phyloP scores from a whole-genome alignment of 371 early-diverging fungal species.

The Mucor velutinosus region DNA sequence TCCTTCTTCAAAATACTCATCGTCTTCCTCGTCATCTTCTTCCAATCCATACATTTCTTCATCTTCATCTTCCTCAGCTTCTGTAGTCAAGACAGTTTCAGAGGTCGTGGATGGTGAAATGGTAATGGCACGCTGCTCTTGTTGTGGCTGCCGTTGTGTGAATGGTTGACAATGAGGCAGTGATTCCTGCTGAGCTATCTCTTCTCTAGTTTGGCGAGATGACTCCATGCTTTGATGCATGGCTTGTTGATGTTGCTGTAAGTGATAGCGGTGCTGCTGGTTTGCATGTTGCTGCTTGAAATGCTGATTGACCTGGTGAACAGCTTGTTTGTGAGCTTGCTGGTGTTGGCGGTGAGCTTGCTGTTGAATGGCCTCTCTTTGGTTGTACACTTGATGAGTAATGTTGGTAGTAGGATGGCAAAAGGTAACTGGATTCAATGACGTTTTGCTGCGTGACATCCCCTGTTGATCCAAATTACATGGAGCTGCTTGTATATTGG shows the following conservation, averaged over 20 bases:
- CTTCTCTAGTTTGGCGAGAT: background rate
- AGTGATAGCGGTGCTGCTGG: background rate
- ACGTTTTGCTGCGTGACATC: background rate
- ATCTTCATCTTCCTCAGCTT: background rate
- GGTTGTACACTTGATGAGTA: background rate
- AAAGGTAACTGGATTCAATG: background rate
- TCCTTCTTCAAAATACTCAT: background rate
- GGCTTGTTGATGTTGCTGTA: background rate
- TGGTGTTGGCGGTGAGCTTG: background rate
- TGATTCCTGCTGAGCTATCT: background rate
- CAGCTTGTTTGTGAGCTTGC: background rate
- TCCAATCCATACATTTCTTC: background rate
- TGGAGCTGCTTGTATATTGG: background rate
- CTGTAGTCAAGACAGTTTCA: background rate
- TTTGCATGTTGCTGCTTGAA: background rate
- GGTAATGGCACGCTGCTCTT: background rate
- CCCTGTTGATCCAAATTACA: background rate
- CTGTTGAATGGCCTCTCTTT: background rate
- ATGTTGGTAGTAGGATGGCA: background rate
- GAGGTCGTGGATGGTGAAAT: background rate
- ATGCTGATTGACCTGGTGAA: background rate
- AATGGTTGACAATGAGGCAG: background rate
- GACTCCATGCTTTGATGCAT: background rate
- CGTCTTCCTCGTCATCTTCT: background rate
- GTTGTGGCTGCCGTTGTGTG: background rate